A percentile compares a stretch with the other conserved stretches of the same genome.
Conservation (phyloP, 805 yeast species). For the Kluyveromyces siamensis region DNA sequence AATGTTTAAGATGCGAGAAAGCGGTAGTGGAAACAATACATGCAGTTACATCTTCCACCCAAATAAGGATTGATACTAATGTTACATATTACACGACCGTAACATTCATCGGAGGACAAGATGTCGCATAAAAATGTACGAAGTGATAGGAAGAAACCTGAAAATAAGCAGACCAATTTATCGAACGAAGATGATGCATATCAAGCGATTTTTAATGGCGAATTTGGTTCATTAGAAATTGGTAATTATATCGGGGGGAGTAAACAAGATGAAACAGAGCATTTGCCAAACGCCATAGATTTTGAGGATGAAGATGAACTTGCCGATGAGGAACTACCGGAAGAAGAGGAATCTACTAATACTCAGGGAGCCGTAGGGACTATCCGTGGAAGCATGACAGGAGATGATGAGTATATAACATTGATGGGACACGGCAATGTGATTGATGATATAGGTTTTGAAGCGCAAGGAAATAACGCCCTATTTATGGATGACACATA, state of each 20-base stretch:
- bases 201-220: constrained; percentile 30
- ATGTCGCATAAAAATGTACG: constrained; percentile 3
- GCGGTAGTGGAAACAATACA: too few species aligned
- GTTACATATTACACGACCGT: too few species aligned
- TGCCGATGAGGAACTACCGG: constrained; percentile 72
- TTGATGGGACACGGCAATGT: constrained; percentile 23
- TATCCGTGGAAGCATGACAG: constrained; percentile 5
- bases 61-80: too few species aligned
- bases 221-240: constrained; percentile 29
- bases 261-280: constrained; percentile 41
- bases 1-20: too few species aligned
- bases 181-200: constrained; percentile 33
- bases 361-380: constrained; percentile 4
- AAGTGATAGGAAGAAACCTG: not conserved
- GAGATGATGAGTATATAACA: constrained; percentile 20
- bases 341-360: constrained; percentile 18
- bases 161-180: constrained; percentile 13
- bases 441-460: constrained; percentile 22
- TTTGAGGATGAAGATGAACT: constrained; percentile 91
- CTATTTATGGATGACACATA: constrained; percentile 18
- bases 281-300: constrained; percentile 88
- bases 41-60: too few species aligned
- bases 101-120: not conserved
- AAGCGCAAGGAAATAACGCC: constrained; percentile 23
- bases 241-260: constrained; percentile 19